Percentiles rank a stretch among this genome's conserved stretches.
phyloP scores from a whole-genome alignment of 2,329 filamentous ascomycete species.

The Colletotrichum cereale region DNA sequence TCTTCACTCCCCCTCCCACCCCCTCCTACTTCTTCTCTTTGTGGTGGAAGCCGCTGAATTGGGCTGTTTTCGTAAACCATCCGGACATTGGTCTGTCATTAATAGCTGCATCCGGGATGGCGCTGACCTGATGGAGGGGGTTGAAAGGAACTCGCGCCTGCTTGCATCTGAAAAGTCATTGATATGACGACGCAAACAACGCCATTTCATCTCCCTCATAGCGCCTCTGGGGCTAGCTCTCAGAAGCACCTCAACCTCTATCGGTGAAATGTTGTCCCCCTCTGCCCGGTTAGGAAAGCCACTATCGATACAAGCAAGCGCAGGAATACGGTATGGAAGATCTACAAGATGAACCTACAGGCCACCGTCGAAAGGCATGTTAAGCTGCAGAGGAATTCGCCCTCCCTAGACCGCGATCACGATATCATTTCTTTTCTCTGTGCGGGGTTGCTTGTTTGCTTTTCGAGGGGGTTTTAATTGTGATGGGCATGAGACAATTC shows the following conservation, averaged over 20 bases:
- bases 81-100: slow-evolving; percentile 19
- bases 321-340: neutral
- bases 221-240: neutral
- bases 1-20: neutral
- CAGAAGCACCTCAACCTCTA: too few relatives aligned
- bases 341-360: neutral
- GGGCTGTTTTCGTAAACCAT: neutral
- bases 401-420: neutral
- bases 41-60: slow-evolving; percentile 1
- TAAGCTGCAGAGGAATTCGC: neutral
- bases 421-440: neutral
- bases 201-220: neutral
- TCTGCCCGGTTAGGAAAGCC: neutral
- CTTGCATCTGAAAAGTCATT: slow-evolving; percentile 4
- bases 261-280: neutral
- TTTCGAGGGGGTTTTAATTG: neutral
- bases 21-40: too few relatives aligned
- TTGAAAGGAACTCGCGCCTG: neutral
- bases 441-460: neutral
- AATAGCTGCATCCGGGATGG: slow-evolving; percentile 19
- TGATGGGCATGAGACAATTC: neutral
- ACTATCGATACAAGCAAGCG: slow-evolving; percentile 9
- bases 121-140: neutral
- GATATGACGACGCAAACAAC: slow-evolving; percentile 15
- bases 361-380: neutral